Evolutionary conservation across 2,329 filamentous ascomycete genomes (phyloP).

Genomic region (Arthrobotrys pseudoclavata): DNA sequence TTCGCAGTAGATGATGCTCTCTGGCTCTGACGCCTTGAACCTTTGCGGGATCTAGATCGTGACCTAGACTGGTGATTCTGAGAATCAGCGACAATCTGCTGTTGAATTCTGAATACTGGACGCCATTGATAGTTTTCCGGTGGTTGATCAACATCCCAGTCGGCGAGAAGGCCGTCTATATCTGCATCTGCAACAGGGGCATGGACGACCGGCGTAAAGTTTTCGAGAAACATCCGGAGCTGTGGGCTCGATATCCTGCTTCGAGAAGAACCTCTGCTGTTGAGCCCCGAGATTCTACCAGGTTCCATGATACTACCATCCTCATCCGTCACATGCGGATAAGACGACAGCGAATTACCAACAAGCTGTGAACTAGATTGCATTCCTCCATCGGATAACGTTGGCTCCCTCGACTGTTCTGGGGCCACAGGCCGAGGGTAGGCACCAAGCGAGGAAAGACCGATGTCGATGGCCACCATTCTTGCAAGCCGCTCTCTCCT

Average conservation of each 20-base stretch:
- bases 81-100: not conserved
- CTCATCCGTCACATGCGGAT: not conserved
- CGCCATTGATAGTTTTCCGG: slow-evolving; percentile 49
- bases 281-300: not conserved
- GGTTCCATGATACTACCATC: not conserved
- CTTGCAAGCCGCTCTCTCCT: slow-evolving; percentile 52
- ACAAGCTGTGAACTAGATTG: not conserved
- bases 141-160: slow-evolving; percentile 33
- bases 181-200: slow-evolving; percentile 14
- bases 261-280: slow-evolving; percentile 5
- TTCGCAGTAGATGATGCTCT: not conserved
- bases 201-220: slow-evolving; percentile 36
- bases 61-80: slow-evolving; percentile 10
- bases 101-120: slow-evolving; percentile 24
- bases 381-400: not conserved
- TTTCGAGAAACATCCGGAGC: slow-evolving; percentile 34
- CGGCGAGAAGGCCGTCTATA: slow-evolving; percentile 32
- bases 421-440: slow-evolving; percentile 2
- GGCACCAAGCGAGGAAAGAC: slow-evolving; percentile 38
- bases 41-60: slow-evolving; percentile 26
- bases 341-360: not conserved
- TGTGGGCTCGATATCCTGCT: not conserved
- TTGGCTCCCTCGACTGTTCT: not conserved
- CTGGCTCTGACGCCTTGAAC: not conserved
- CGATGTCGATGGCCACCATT: slow-evolving; percentile 42